Evolutionary conservation across 768 basidiomycete species (phyloP).

Genomic region (Pisolithus tinctorius): DNA sequence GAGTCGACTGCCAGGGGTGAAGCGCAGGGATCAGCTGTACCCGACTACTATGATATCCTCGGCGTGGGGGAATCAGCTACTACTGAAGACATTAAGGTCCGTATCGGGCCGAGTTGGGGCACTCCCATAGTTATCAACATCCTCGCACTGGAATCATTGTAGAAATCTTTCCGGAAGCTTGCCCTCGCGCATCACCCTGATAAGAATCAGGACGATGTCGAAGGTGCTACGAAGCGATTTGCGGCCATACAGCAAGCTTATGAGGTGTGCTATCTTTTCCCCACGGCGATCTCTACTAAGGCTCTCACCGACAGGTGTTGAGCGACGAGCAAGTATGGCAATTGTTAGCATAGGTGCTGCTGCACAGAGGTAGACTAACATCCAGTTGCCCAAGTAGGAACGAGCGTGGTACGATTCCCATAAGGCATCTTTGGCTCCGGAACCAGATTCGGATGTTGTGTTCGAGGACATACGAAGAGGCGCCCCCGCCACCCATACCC

Average conservation of each 20-base stretch:
- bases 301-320: conserved; percentile 50
- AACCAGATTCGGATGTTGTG: conserved; percentile 77
- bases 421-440: conserved; percentile 68
- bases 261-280: conserved; percentile 51
- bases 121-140: conserved; percentile 1
- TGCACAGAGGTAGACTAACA: conserved; percentile 8
- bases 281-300: background rate
- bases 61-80: conserved; percentile 78
- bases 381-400: conserved; percentile 57
- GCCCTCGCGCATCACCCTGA: conserved; percentile 85
- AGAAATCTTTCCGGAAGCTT: conserved; percentile 80
- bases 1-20: conserved; percentile 48
- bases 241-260: conserved; percentile 91
- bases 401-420: conserved; percentile 98
- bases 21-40: conserved; percentile 17
- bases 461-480: conserved; percentile 83
- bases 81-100: conserved; percentile 82
- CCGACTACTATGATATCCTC: conserved; percentile 80
- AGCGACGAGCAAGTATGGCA: conserved; percentile 73
- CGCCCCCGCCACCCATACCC: conserved; percentile 41
- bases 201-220: conserved; percentile 78
- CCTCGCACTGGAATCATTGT: conserved; percentile 1
- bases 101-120: conserved; percentile 1
- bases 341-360: conserved; percentile 1
- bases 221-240: conserved; percentile 83